Evolutionary conservation across 176 grass and related monocot genomes (phyloP).

Genomic region (Stipa capillata): DNA sequence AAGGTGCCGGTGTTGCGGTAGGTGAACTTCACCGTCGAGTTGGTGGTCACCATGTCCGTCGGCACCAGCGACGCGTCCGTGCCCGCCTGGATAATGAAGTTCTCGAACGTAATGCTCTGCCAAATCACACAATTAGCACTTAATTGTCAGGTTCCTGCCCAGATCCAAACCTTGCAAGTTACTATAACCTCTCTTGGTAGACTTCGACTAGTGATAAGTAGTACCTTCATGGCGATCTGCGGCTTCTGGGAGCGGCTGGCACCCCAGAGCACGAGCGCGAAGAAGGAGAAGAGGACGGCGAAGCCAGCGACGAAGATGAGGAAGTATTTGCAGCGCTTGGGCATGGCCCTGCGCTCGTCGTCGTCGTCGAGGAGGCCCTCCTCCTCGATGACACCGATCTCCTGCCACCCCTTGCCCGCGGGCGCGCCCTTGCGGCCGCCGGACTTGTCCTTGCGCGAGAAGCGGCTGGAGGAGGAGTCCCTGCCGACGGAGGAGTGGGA

Average conservation of each 20-base stretch:
- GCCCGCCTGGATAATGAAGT: slow-evolving; percentile 92
- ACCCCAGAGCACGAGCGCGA: slow-evolving; percentile 91
- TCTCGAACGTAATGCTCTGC: slow-evolving; percentile 74
- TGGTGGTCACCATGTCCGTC: slow-evolving; percentile 92
- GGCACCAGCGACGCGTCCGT: slow-evolving; percentile 95
- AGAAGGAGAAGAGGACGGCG: slow-evolving; percentile 80
- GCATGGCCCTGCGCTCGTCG: slow-evolving; percentile 31
- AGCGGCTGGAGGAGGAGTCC: slow-evolving; percentile 74
- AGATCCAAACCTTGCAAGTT: background rate
- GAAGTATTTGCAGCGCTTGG: slow-evolving; percentile 53
- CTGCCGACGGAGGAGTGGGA: slow-evolving; percentile 73
- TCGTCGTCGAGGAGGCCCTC: slow-evolving; percentile 58
- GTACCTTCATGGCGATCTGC: slow-evolving; percentile 56
- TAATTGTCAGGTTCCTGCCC: background rate
- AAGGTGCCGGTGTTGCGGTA: slow-evolving; percentile 92
- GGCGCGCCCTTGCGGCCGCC: slow-evolving; percentile 27
- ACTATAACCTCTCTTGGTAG: background rate
- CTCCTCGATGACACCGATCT: slow-evolving; percentile 78
- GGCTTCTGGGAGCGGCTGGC: slow-evolving; percentile 87
- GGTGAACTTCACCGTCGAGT: slow-evolving; percentile 66
- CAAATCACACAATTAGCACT: background rate
- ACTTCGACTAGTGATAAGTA: no score
- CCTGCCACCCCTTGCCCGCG: slow-evolving; percentile 42
- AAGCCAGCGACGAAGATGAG: slow-evolving; percentile 54
- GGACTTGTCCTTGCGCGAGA: slow-evolving; percentile 41